Evolutionary conservation across 495 filamentous ascomycete species (phyloP).

Genomic region (Penicillium pulvis): DNA sequence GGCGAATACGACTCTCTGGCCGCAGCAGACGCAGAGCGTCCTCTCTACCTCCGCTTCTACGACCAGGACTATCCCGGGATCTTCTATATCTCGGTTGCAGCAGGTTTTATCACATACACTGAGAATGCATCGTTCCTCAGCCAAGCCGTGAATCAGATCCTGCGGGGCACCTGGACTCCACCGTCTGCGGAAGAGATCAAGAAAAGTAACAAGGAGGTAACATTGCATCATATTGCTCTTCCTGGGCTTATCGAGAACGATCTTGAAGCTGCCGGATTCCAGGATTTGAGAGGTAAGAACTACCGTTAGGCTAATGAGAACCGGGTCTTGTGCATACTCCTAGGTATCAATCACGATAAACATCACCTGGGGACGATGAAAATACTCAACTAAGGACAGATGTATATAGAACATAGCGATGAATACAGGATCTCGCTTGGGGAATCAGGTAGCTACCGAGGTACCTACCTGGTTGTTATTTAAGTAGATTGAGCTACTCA

Average conservation of each 20-base stretch:
- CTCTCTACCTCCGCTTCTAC: constrained; percentile 12
- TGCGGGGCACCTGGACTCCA: constrained; percentile 10
- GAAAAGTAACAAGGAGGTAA: constrained; percentile 9
- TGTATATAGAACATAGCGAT: too few species aligned
- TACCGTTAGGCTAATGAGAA: background rate
- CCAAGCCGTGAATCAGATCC: constrained; percentile 11
- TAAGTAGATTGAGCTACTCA: too few species aligned
- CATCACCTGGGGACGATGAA: too few species aligned
- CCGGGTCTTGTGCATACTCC: too few species aligned
- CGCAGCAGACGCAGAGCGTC: constrained; percentile 6
- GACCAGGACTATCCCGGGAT: constrained; percentile 13
- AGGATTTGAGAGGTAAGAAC: constrained; percentile 12
- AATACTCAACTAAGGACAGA: too few species aligned
- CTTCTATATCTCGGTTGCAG: constrained; percentile 10
- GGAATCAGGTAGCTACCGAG: too few species aligned
- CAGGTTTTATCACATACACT: constrained; percentile 12
- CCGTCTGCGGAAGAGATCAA: constrained; percentile 7
- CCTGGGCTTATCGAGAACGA: constrained; percentile 13
- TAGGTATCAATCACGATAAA: too few species aligned
- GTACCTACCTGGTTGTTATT: too few species aligned
- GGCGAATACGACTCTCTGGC: constrained; percentile 13
- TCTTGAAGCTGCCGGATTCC: constrained; percentile 9
- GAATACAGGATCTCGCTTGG: too few species aligned
- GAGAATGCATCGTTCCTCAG: constrained; percentile 9
- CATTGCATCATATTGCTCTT: constrained; percentile 13